Conservation (phyloP, 2,329 filamentous ascomycete genomes). For the Fusarium secorum region DNA sequence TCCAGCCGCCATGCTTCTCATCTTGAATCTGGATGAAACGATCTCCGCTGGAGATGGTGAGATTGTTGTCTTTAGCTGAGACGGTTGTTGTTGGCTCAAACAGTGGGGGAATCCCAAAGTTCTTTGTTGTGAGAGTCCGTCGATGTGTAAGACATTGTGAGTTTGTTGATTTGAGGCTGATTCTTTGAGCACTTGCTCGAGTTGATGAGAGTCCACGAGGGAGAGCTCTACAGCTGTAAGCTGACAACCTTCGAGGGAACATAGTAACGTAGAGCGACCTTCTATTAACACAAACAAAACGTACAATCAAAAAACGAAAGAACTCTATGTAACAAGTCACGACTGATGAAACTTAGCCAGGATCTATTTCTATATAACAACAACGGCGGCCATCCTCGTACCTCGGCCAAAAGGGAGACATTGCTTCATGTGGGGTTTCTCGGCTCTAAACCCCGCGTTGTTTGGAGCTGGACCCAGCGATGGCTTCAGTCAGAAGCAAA, state of each 20-base stretch:
- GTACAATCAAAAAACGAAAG: neutral
- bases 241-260: conserved; percentile 16
- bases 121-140: conserved; percentile 16
- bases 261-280: neutral
- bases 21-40: conserved; percentile 42
- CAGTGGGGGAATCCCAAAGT: conserved; percentile 1
- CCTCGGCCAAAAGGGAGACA: conserved; percentile 41
- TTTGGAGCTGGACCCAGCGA: conserved; percentile 20
- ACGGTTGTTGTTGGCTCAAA: conserved; percentile 24
- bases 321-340: neutral
- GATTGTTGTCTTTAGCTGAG: neutral
- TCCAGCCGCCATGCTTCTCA: conserved; percentile 28
- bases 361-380: neutral
- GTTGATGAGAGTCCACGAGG: neutral
- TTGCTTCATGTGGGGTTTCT: conserved; percentile 37
- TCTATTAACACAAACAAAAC: neutral
- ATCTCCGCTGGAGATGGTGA: conserved; percentile 41
- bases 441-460: conserved; percentile 39
- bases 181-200: conserved; percentile 34
- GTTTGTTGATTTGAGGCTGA: neutral
- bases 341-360: neutral
- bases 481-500: conserved; percentile 30
- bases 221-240: conserved; percentile 21
- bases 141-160: neutral
- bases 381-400: conserved; percentile 4